A percentile compares a stretch with the other conserved stretches of the same genome.
phyloP scores from a whole-genome alignment of 345 rosid genomes.

The Rhodamnia argentea region DNA sequence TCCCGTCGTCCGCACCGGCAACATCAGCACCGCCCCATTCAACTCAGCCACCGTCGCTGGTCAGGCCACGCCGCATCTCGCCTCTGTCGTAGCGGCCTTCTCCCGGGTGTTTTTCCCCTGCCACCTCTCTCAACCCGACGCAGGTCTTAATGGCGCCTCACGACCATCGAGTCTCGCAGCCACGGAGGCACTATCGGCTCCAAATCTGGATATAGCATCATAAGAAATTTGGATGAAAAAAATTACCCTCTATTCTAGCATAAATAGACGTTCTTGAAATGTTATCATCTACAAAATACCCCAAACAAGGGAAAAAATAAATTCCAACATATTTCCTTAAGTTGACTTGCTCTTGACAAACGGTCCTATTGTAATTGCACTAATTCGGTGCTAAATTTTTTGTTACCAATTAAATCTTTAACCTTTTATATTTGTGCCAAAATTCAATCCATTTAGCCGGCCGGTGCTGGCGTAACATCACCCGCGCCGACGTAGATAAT shows the following conservation, averaged over 20 bases:
- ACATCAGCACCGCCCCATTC: background rate
- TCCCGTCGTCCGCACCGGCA: background rate
- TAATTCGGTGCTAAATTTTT: no score
- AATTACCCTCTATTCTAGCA: background rate
- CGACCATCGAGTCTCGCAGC: background rate
- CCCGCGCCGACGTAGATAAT: no score
- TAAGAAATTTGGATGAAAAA: background rate
- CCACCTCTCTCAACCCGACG: background rate
- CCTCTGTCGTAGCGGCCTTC: background rate
- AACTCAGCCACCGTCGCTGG: background rate
- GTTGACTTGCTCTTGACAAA: background rate
- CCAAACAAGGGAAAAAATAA: background rate
- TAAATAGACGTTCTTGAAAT: background rate
- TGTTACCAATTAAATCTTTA: no score
- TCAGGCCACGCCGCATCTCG: background rate
- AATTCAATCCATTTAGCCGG: no score
- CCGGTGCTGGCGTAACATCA: no score
- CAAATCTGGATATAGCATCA: no score
- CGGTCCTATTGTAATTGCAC: no score
- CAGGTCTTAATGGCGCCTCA: background rate
- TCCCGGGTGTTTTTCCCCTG: background rate
- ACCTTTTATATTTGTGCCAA: no score
- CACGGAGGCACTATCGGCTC: no score
- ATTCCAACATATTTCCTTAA: background rate
- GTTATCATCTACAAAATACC: background rate